A percentile compares a stretch with the other conserved stretches of the same genome.
phyloP scores from a whole-genome alignment of 345 rosid species.

The Eucalyptus viminalis region DNA sequence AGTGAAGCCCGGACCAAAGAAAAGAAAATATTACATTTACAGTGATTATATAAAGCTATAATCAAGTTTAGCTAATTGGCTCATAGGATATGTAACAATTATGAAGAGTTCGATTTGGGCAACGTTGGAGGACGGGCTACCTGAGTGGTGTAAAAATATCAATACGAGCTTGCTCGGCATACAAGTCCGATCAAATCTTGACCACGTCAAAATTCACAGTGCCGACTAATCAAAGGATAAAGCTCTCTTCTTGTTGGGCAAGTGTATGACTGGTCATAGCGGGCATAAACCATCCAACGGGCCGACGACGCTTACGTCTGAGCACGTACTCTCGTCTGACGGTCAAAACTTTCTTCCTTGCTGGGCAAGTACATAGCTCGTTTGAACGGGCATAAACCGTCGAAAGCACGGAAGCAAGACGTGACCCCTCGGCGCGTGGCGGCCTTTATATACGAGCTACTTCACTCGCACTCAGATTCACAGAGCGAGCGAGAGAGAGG shows the following conservation, averaged over 20 bases:
- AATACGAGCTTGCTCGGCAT: not conserved
- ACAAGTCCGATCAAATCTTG: not conserved
- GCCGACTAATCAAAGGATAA: not conserved
- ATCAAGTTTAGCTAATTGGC: not conserved
- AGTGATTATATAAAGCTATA: not conserved
- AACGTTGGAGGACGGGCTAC: not conserved
- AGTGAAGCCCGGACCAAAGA: not conserved
- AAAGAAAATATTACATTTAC: not conserved
- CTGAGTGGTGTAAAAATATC: not conserved
- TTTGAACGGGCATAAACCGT: not conserved
- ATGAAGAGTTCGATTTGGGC: not conserved
- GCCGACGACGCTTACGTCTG: not conserved
- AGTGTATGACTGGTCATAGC: not conserved
- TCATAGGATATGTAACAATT: not conserved
- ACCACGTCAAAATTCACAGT: not conserved
- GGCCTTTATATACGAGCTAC: not conserved
- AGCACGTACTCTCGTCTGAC: not conserved
- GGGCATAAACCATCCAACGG: not conserved
- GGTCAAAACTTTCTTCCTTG: too few species aligned
- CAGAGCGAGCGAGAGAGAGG: not conserved
- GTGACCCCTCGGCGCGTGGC: not conserved
- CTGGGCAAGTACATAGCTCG: too few species aligned
- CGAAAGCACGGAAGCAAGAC: not conserved
- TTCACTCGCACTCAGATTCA: not conserved
- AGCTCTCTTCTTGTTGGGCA: not conserved